Conservation (phyloP, 2,329 filamentous ascomycete genomes). For the Aspergillus bombycis region DNA sequence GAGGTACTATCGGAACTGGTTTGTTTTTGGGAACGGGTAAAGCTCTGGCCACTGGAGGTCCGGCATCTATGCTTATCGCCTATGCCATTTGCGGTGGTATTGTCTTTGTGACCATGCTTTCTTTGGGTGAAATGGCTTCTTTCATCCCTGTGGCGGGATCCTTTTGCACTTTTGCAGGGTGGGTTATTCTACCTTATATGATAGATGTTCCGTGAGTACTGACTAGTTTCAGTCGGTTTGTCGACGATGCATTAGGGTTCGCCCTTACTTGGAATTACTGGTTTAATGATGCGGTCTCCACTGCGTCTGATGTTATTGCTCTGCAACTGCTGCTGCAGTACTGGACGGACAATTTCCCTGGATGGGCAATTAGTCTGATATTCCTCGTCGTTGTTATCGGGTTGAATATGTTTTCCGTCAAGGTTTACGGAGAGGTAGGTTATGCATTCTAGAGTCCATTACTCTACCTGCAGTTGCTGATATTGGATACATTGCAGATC, state of each 20-base stretch:
- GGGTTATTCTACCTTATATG: constrained; percentile 19
- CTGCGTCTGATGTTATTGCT: constrained; percentile 63
- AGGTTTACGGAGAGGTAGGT: constrained; percentile 57
- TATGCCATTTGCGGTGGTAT: constrained; percentile 62
- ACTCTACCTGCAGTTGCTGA: constrained; percentile 4
- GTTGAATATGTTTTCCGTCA: constrained; percentile 57
- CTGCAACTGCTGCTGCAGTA: constrained; percentile 63
- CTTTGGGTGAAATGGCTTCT: constrained; percentile 64
- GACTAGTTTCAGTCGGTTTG: constrained; percentile 38
- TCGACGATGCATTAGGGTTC: constrained; percentile 49
- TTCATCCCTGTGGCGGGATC: constrained; percentile 59
- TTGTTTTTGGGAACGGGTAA: constrained; percentile 66
- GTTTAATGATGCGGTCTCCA: constrained; percentile 67
- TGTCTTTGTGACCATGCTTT: constrained; percentile 63
- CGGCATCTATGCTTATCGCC: constrained; percentile 61
- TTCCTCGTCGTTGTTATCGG: constrained; percentile 61
- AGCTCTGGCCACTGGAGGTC: constrained; percentile 62
- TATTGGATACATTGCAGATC: constrained; percentile 25
- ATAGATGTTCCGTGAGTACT: neutral
- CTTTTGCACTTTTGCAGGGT: constrained; percentile 60
- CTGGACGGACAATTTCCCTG: constrained; percentile 65
- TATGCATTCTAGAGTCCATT: neutral
- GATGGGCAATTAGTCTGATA: constrained; percentile 65
- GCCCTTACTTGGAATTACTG: constrained; percentile 55
- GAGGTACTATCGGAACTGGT: constrained; percentile 55